A percentile compares a stretch with the other conserved stretches of the same genome.
Conservation (phyloP, 1,284 basidiomycete genomes). For the Ustilago hordei region DNA sequence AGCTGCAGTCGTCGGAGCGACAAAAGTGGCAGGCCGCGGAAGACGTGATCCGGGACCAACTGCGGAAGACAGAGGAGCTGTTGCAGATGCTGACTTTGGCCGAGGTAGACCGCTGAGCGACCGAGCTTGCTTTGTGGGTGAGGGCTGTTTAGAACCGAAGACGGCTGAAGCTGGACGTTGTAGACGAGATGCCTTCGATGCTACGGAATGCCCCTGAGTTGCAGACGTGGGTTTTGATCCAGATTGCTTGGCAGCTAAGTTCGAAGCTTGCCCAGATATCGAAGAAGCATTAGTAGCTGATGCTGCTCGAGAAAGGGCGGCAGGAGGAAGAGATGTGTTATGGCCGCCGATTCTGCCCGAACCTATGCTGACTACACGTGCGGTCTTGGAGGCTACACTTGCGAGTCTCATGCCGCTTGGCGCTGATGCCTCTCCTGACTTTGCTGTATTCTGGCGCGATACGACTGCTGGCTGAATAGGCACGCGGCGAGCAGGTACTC, state of each 20-base stretch:
- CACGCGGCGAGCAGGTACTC: slow-evolving; percentile 43
- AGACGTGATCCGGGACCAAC: slow-evolving; percentile 35
- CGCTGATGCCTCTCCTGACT: neutral
- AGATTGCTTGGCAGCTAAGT: neutral
- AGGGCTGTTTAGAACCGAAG: slow-evolving; percentile 18
- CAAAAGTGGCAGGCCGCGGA: slow-evolving; percentile 32
- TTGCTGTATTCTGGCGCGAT: slow-evolving; percentile 12
- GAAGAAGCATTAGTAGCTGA: neutral
- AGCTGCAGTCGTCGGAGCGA: slow-evolving; percentile 1
- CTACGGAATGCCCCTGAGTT: slow-evolving; percentile 25
- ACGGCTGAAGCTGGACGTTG: slow-evolving; percentile 29
- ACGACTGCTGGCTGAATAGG: slow-evolving; percentile 14
- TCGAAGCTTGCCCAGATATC: neutral
- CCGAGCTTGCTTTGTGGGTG: slow-evolving; percentile 30
- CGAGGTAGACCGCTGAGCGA: slow-evolving; percentile 35
- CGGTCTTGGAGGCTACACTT: slow-evolving; percentile 38
- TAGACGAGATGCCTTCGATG: slow-evolving; percentile 32
- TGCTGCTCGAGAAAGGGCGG: slow-evolving; percentile 20
- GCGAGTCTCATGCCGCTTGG: slow-evolving; percentile 8
- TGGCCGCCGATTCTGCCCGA: slow-evolving; percentile 26
- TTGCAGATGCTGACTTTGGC: slow-evolving; percentile 16
- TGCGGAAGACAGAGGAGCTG: neutral
- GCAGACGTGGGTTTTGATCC: slow-evolving; percentile 9
- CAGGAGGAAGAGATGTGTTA: slow-evolving; percentile 17
- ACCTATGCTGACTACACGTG: slow-evolving; percentile 20